Evolutionary conservation across 805 yeast genomes (phyloP), one percentile per base, ranked within the genome.

Genomic region (Yamadazyma ubonensis): DNA sequence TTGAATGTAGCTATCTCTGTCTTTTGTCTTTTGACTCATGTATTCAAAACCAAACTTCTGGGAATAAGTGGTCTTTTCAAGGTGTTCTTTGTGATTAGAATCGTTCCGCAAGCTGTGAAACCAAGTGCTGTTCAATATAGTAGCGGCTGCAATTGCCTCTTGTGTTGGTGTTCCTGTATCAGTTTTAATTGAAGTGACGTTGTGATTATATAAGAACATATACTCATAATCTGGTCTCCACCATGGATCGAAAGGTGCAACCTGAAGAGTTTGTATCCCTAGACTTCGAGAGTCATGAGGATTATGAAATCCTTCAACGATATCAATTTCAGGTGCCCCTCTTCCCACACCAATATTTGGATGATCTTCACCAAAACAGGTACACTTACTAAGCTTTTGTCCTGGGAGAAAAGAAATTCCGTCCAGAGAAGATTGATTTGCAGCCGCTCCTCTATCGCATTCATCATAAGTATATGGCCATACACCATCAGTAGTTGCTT

Each of bases 181-280:
- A 5, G 62, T 42, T 52, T 67, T 66, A 64, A 67, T 60, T 15
- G 59, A 48, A 6, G 72, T 66, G 10, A 58, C 44, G 16, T 55
- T 52, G 18, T 29, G 14, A 42, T 65, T 51, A 23, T 52, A 39
- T 26, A 68, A 59, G 18, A 49, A 39, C 39, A 67, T 49, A 33
- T 55, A 65, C 33, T 58, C 54, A 45, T 66, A 66, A 41, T 67
- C 71, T 3, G 73, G 72, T 41, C 58, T 50, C 53, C 63, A 65
- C 72, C 73, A 67, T 18, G 66, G 55, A 41, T 70, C 74, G 49
- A 65, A 62, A 8, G 74, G 72, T 4, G 73, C 72, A n/a, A 66
- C 57, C 43, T 70, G 72, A 34, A 59, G 49, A 1, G 75, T 65
- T 46, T 69, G 74, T 10, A 70, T 54, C 11, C 53, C 53, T 42